Percentiles rank a stretch among this genome's conserved stretches.
Conservation (phyloP, 139 green algal species). For the Micractinium sp. region DNA sequence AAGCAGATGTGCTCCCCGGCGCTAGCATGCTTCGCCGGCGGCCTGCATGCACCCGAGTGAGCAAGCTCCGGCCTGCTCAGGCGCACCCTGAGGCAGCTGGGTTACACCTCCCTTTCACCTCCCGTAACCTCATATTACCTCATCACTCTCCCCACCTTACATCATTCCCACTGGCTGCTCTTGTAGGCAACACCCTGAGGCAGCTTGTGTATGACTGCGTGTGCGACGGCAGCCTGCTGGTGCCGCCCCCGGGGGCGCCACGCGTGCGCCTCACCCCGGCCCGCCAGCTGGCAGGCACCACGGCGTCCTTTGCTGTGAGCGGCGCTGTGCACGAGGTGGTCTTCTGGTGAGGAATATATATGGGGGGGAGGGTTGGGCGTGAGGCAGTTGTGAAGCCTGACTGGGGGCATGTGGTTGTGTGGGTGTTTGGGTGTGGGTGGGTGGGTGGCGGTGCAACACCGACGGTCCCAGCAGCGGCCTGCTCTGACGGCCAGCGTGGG, state of each 20-base stretch:
- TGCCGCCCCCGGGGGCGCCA: neutral
- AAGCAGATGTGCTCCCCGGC: neutral
- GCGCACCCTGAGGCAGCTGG: too few relatives aligned
- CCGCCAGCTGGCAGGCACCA: neutral
- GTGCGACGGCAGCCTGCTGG: slow-evolving; percentile 17
- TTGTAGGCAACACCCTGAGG: slow-evolving; percentile 36
- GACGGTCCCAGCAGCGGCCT: too few relatives aligned
- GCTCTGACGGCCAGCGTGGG: too few relatives aligned
- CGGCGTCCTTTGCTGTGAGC: neutral
- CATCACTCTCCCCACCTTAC: neutral
- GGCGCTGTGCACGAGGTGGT: slow-evolving; percentile 29
- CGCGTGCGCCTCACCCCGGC: neutral
- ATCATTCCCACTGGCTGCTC: neutral
- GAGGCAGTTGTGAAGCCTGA: too few relatives aligned
- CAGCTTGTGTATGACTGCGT: slow-evolving; percentile 26
- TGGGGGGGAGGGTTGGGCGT: too few relatives aligned
- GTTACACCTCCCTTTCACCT: too few relatives aligned
- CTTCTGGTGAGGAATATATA: slow-evolving; percentile 17
- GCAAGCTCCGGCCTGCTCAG: too few relatives aligned
- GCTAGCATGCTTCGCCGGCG: neutral
- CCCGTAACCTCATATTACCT: too few relatives aligned
- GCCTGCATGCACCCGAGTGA: too few relatives aligned
- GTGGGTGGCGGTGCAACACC: too few relatives aligned
- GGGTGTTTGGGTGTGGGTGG: too few relatives aligned
- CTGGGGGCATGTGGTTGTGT: too few relatives aligned